Conservation (phyloP, 106 monocot genomes). For the Amphibolis antarctica region DNA sequence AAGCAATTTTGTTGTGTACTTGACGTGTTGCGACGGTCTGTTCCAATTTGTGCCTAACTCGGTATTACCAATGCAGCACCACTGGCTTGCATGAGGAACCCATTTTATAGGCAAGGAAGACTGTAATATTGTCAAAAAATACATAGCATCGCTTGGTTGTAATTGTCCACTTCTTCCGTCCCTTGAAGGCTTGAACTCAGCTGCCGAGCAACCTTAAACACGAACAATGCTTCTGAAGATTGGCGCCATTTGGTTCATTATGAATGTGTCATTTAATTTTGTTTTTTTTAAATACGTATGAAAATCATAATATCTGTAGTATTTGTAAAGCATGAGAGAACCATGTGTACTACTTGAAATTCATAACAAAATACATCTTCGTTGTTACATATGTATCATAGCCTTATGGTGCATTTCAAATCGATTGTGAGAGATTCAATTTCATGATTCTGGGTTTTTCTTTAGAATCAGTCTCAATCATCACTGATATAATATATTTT, state of each 20-base stretch:
- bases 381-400: too few species aligned
- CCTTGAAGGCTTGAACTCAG: neutral
- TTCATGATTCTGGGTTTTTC: too few species aligned
- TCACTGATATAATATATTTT: too few species aligned
- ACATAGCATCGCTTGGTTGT: neutral
- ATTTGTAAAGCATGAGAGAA: neutral
- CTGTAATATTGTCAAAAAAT: neutral
- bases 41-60: neutral
- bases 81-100: slow-evolving; percentile 3
- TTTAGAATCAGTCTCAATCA: too few species aligned
- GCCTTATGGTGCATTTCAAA: too few species aligned
- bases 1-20: neutral
- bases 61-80: slow-evolving; percentile 1
- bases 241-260: neutral
- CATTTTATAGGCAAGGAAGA: neutral
- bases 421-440: too few species aligned
- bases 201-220: neutral
- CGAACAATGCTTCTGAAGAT: too few species aligned
- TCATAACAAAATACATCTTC: neutral
- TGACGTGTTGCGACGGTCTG: neutral
- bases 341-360: neutral
- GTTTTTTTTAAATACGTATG: neutral
- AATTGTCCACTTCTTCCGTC: neutral
- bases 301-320: neutral
- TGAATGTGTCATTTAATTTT: neutral